phyloP scores from a whole-genome alignment of 257 asterid genomes.

The Rauvolfia tetraphylla region DNA sequence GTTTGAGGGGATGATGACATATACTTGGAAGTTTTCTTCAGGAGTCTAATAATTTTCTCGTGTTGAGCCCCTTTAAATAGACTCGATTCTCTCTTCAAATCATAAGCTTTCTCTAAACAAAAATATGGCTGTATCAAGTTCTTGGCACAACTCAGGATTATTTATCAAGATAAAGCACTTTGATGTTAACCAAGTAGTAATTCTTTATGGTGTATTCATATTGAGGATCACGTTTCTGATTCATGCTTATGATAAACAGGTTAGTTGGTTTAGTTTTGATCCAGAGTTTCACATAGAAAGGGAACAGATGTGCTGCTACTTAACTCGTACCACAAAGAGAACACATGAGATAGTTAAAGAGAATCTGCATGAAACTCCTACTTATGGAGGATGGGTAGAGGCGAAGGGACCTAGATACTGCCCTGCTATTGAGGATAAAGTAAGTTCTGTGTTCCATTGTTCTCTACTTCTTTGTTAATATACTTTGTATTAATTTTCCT shows the following conservation, averaged over 20 bases:
- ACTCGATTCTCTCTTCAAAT: neutral
- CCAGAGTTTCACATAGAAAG: constrained; percentile 72
- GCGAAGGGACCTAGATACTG: constrained; percentile 99
- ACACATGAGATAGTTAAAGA: constrained; percentile 86
- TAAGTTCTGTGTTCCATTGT: constrained; percentile 26
- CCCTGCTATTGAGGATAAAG: constrained; percentile 99
- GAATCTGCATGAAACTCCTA: constrained; percentile 94
- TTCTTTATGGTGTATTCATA: constrained; percentile 9
- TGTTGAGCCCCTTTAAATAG: neutral
- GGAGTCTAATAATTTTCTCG: neutral
- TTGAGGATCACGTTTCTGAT: constrained; percentile 15
- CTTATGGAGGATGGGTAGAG: constrained; percentile 99
- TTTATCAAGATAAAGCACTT: neutral
- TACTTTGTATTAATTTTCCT: neutral
- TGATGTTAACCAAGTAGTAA: neutral
- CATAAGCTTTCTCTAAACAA: neutral
- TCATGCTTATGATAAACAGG: constrained; percentile 44
- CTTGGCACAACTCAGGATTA: neutral
- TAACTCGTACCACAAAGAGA: constrained; percentile 85
- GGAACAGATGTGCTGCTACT: constrained; percentile 96
- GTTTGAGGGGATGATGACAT: neutral
- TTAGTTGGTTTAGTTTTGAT: constrained; percentile 97
- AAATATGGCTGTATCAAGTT: neutral
- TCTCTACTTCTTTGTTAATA: constrained; percentile 2
- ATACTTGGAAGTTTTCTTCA: neutral